These are phyloP conservation scores for Tricholoma terreum DNA, from an alignment of 768 basidiomycete species.

Conservation along the genomic window DNA sequence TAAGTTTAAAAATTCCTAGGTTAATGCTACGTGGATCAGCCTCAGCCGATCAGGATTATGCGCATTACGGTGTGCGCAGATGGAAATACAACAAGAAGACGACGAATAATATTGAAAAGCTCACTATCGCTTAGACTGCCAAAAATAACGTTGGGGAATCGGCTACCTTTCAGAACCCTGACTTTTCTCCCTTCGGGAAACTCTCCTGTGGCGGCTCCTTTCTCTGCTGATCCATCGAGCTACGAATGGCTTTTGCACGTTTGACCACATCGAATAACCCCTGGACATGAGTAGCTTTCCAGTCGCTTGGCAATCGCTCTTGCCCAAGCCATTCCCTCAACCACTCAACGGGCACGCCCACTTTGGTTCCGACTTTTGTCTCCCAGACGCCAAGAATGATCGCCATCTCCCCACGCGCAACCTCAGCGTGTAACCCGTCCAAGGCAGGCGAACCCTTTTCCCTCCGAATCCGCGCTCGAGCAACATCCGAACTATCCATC, in stretches of 20 bases:
- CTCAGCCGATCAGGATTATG: too few relatives aligned
- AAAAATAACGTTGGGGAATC: too few relatives aligned
- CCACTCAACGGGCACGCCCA: slow-evolving; percentile 45
- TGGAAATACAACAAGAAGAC: too few relatives aligned
- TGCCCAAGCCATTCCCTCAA: slow-evolving; percentile 48
- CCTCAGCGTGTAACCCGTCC: slow-evolving; percentile 48
- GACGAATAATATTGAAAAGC: too few relatives aligned
- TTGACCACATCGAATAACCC: slow-evolving; percentile 35
- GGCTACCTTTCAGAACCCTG: not conserved
- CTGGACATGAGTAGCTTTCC: slow-evolving; percentile 37
- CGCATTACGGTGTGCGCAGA: too few relatives aligned
- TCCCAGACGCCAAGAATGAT: slow-evolving; percentile 60
- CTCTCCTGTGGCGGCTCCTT: not conserved
- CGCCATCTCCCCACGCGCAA: slow-evolving; percentile 67
- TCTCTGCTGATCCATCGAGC: slow-evolving; percentile 19
- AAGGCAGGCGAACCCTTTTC: slow-evolving; percentile 43
- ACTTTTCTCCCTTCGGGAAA: not conserved
- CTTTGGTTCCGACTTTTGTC: slow-evolving; percentile 30
- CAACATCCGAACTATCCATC: slow-evolving; percentile 42
- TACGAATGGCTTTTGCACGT: slow-evolving; percentile 27
- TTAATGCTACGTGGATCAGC: too few relatives aligned
- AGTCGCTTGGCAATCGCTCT: slow-evolving; percentile 49
- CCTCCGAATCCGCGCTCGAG: slow-evolving; percentile 48
- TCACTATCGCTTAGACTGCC: too few relatives aligned
- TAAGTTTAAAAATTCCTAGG: too few relatives aligned